Percentiles rank a stretch among this genome's conserved stretches.
Evolutionary conservation across 768 basidiomycete genomes (phyloP).

Genomic region (Phaeotremella skinneri): DNA sequence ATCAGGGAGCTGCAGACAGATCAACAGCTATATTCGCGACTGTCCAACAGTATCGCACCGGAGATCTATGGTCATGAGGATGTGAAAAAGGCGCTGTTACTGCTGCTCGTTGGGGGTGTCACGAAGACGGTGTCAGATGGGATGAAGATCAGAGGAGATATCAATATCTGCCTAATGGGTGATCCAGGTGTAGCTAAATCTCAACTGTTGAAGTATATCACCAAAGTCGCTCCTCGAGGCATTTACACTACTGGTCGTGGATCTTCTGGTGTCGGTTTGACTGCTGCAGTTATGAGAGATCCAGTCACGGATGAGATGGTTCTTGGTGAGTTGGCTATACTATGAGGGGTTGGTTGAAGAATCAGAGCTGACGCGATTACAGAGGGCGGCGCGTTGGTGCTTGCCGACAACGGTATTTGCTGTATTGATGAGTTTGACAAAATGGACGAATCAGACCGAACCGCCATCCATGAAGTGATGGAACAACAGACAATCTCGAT

Average conservation of each 20-base stretch:
- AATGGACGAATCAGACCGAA: conserved; percentile 97
- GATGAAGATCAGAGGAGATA: conserved; percentile 96
- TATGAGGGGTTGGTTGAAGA: conserved; percentile 5
- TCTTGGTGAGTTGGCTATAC: conserved; percentile 63
- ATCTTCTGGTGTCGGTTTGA: conserved; percentile 96
- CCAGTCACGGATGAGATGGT: conserved; percentile 99
- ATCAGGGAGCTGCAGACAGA: conserved; percentile 70
- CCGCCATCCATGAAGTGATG: conserved; percentile 99
- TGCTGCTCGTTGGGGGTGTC: conserved; percentile 91
- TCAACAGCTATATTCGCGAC: conserved; percentile 76
- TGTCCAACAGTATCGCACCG: conserved; percentile 91
- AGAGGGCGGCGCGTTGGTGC: conserved; percentile 99
- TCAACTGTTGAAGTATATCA: conserved; percentile 84
- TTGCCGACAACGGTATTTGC: conserved; percentile 98
- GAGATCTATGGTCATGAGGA: conserved; percentile 98
- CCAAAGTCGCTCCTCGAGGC: conserved; percentile 95
- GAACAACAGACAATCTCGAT: conserved; percentile 61
- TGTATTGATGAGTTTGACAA: conserved; percentile 99
- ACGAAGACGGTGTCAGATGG: conserved; percentile 94
- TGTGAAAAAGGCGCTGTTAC: conserved; percentile 90
- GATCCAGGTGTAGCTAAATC: conserved; percentile 97
- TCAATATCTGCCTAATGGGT: conserved; percentile 98
- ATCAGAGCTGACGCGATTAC: conserved; percentile 20
- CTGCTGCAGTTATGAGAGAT: conserved; percentile 98
- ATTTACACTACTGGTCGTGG: conserved; percentile 98